Evolutionary conservation across 2,329 filamentous ascomycete genomes (phyloP).

Genomic region (Cladophialophora psammophila): DNA sequence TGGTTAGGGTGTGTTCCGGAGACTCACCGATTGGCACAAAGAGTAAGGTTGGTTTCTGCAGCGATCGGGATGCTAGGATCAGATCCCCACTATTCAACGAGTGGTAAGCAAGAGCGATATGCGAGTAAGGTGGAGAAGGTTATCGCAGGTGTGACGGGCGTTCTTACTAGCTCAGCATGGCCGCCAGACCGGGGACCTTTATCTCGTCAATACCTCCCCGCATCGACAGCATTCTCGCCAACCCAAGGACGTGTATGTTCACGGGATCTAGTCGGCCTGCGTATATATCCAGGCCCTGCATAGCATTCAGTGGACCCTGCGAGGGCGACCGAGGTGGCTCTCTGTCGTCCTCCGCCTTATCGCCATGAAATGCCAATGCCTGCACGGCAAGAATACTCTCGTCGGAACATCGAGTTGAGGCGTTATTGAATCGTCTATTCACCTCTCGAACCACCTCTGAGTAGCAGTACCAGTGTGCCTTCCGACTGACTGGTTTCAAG

Average conservation of each 20-base stretch:
- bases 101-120: constrained; percentile 7
- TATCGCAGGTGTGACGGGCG: neutral
- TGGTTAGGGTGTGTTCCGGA: constrained; percentile 13
- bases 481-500: constrained; percentile 10
- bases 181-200: constrained; percentile 20
- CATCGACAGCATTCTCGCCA: constrained; percentile 37
- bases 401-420: constrained; percentile 6
- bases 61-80: constrained; percentile 20
- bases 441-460: constrained; percentile 16
- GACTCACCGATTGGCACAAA: constrained; percentile 22
- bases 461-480: constrained; percentile 20
- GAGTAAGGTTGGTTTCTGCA: constrained; percentile 11
- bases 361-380: constrained; percentile 20
- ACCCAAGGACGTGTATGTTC: constrained; percentile 37
- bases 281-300: constrained; percentile 23
- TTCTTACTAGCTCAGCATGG: constrained; percentile 25
- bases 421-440: constrained; percentile 24
- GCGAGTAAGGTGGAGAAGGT: neutral
- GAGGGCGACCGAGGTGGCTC: constrained; percentile 9
- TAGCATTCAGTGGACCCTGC: constrained; percentile 24
- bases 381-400: constrained; percentile 15
- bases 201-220: constrained; percentile 35
- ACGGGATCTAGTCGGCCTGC: constrained; percentile 22
- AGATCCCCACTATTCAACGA: constrained; percentile 19
- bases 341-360: neutral